These are phyloP conservation scores for Rubia balearica DNA, from an alignment of 305 asterid genomes.

Conservation along the genomic window DNA sequence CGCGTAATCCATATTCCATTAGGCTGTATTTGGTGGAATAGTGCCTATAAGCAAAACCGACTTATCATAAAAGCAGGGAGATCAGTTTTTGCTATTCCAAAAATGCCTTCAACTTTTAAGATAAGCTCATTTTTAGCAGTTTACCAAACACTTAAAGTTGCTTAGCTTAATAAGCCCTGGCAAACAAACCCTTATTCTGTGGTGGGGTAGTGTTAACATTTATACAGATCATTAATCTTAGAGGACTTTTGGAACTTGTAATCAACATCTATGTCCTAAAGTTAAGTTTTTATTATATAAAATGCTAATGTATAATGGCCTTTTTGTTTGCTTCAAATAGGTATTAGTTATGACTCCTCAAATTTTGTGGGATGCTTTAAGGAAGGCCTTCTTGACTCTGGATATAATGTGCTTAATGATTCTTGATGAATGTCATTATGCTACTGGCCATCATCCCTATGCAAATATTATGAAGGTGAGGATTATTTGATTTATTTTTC, in stretches of 20 bases:
- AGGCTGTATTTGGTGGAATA: too few relatives aligned
- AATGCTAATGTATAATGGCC: background rate
- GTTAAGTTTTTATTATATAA: background rate
- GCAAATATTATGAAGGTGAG: conserved; percentile 67
- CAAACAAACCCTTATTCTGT: background rate
- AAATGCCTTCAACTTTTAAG: too few relatives aligned
- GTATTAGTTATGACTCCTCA: conserved; percentile 94
- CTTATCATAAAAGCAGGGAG: too few relatives aligned
- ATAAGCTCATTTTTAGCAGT: too few relatives aligned
- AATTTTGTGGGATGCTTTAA: conserved; percentile 61
- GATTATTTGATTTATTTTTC: conserved; percentile 8
- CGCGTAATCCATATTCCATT: background rate
- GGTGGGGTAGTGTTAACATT: background rate
- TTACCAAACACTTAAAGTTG: too few relatives aligned
- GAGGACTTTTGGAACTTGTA: background rate
- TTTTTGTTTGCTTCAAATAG: conserved; percentile 23
- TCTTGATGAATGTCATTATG: conserved; percentile 77
- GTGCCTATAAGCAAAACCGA: too few relatives aligned
- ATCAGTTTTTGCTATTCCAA: too few relatives aligned
- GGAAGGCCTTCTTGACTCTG: conserved; percentile 50
- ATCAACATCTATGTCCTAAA: background rate
- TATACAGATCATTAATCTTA: background rate
- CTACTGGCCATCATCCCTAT: conserved; percentile 85
- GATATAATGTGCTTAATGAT: conserved; percentile 46
- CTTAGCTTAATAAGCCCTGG: too few relatives aligned